Base-by-base conservation (phyloP, 305 asterid species). In the Solanum hybrid region DNA sequence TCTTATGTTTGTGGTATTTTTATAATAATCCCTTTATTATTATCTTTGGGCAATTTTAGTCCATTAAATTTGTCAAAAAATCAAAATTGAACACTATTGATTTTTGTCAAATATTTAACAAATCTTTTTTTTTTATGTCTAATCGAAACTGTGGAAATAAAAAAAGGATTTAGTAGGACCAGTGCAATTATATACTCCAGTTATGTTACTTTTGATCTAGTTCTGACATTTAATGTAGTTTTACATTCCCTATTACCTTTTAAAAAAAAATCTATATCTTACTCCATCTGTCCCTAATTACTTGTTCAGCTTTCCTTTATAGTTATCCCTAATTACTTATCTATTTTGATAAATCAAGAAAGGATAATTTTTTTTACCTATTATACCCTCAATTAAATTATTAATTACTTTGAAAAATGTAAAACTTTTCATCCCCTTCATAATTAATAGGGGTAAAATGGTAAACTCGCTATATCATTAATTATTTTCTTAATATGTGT, bases 231-330 rank as follows among this genome's bases (percentile, higher is more conserved):
- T 12, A 12, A 26, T 2, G 4, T 27, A 27, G 9, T 71, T 73
- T 73, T 72, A 73, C 8, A 27, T 12, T 71, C 0, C 7, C 15
- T 72, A 26, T 6, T 73, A 51, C 64, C 22, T 51, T 51, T 13
- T 45, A 1, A 13, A 3, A 12, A 42, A 45, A 1, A 45, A 13
- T 14, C 60, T 13, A 64, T 64, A 64, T 64, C 4, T 27, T 27
- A 40, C 51, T 40, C 15, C 2, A 2, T 11, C 0, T 40, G 0
- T 40, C 0, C 0, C 14, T 40, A 40, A 40, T 40, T 40, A n/a
- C n/a, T n/a, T n/a, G n/a, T n/a, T n/a, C n/a, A n/a, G n/a, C n/a
- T n/a, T n/a, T n/a, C n/a, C n/a, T n/a, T n/a, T n/a, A 38, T 40
- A 40, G 5, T 40, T 40, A 0, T 40, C 0, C 0, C 15, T 40